phyloP scores from a whole-genome alignment of 2,329 filamentous ascomycete genomes.

The Diaporthe capsici region DNA sequence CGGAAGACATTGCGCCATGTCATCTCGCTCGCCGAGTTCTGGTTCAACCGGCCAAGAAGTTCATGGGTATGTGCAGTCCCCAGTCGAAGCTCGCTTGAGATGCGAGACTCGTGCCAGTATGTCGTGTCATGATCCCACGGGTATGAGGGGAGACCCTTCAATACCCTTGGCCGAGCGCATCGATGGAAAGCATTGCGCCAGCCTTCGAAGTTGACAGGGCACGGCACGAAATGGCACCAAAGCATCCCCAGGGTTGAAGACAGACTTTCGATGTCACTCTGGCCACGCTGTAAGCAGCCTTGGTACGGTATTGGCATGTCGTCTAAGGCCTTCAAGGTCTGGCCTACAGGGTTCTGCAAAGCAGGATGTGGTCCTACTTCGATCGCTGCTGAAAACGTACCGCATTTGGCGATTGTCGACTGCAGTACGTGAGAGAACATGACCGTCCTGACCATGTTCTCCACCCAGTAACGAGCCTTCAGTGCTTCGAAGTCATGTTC shows the following conservation, averaged over 20 bases:
- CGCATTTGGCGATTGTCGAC: slow-evolving; percentile 40
- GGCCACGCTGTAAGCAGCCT: not conserved
- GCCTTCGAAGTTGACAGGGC: slow-evolving; percentile 45
- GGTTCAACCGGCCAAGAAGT: slow-evolving; percentile 27
- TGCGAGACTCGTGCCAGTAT: slow-evolving; percentile 39
- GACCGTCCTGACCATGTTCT: slow-evolving; percentile 54
- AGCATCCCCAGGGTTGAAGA: not conserved
- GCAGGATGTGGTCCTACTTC: slow-evolving; percentile 55
- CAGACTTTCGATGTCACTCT: not conserved
- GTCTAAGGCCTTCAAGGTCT: slow-evolving; percentile 45
- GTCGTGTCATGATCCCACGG: slow-evolving; percentile 34
- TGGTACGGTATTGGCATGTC: not conserved
- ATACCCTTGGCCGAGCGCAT: not conserved
- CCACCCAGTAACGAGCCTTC: slow-evolving; percentile 49
- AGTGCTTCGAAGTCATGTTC: slow-evolving; percentile 33
- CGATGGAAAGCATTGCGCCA: slow-evolving; percentile 57
- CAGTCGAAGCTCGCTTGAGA: slow-evolving; percentile 11
- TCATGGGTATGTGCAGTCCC: slow-evolving; percentile 25
- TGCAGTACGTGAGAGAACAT: slow-evolving; percentile 52
- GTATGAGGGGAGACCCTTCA: slow-evolving; percentile 37
- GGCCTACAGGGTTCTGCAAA: slow-evolving; percentile 51
- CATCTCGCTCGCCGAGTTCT: not conserved
- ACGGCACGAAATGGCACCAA: not conserved
- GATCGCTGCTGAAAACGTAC: slow-evolving; percentile 47
- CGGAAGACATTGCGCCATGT: slow-evolving; percentile 41